phyloP scores from a whole-genome alignment of 2,329 filamentous ascomycete genomes.

The Aphanocladium album region DNA sequence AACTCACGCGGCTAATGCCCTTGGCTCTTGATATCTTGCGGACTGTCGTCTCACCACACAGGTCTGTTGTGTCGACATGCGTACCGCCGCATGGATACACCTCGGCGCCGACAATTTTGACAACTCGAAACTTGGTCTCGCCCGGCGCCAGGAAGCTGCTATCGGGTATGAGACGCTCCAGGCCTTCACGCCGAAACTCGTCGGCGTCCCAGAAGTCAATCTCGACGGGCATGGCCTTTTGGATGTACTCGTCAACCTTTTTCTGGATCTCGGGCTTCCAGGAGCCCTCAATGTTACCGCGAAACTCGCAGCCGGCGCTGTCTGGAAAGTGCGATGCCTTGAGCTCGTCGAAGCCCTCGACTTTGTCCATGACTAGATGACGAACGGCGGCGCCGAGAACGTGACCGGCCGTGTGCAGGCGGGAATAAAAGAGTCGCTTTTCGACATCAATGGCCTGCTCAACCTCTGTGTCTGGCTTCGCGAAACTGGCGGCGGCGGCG shows the following conservation, averaged over 20 bases:
- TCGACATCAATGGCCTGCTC: conserved; percentile 55
- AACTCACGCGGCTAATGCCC: conserved; percentile 57
- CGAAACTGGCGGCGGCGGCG: conserved; percentile 27
- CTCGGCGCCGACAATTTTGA: conserved; percentile 63
- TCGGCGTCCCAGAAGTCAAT: conserved; percentile 65
- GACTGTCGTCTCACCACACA: conserved; percentile 57
- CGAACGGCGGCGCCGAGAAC: conserved; percentile 65
- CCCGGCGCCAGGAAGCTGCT: conserved; percentile 38
- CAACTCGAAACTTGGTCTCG: conserved; percentile 57
- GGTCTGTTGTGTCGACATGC: conserved; percentile 57
- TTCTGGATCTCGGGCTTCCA: conserved; percentile 59
- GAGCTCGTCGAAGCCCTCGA: conserved; percentile 55
- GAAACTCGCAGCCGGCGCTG: conserved; percentile 62
- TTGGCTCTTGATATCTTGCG: conserved; percentile 63
- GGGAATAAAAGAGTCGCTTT: conserved; percentile 59
- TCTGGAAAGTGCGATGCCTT: conserved; percentile 71
- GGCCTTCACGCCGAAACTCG: conserved; percentile 49
- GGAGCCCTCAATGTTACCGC: conserved; percentile 59
- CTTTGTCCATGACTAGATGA: conserved; percentile 45
- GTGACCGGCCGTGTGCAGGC: conserved; percentile 70
- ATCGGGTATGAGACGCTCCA: conserved; percentile 53
- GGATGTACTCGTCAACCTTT: conserved; percentile 54
- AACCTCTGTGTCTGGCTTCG: conserved; percentile 36
- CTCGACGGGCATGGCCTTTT: conserved; percentile 50
- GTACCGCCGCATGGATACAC: conserved; percentile 72